A percentile compares a stretch with the other conserved stretches of the same genome.
Conservation (phyloP, 192 early-diverging fungal species). For the Geranomyces variabilis region DNA sequence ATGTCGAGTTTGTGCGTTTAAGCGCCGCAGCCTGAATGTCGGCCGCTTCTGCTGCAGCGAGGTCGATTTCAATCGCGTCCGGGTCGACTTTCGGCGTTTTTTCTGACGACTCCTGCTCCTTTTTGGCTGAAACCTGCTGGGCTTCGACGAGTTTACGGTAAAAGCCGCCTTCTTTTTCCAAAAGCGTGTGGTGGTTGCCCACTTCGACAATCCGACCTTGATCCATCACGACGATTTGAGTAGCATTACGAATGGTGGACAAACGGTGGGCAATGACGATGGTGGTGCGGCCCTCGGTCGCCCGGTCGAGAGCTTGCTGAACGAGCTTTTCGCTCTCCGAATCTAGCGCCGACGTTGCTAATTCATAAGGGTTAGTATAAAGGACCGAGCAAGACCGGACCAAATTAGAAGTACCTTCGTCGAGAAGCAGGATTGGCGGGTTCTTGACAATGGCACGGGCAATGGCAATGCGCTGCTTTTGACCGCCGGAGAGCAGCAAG, state of each 20-base stretch:
- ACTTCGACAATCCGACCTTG: slow-evolving; percentile 60
- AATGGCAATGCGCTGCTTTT: slow-evolving; percentile 97
- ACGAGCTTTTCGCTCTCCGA: slow-evolving; percentile 56
- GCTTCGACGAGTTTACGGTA: slow-evolving; percentile 71
- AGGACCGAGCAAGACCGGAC: no score
- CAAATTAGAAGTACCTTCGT: slow-evolving; percentile 82
- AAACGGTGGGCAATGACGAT: slow-evolving; percentile 88
- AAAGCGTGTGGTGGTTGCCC: slow-evolving; percentile 79
- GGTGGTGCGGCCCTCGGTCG: slow-evolving; percentile 72
- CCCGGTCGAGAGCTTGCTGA: slow-evolving; percentile 81
- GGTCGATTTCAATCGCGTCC: slow-evolving; percentile 27
- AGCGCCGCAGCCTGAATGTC: slow-evolving; percentile 19
- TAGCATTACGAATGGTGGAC: slow-evolving; percentile 78
- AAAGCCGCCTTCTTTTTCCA: slow-evolving; percentile 57
- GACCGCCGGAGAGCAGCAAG: slow-evolving; percentile 78
- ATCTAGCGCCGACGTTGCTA: slow-evolving; percentile 81
- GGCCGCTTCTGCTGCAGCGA: slow-evolving; percentile 47
- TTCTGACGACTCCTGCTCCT: slow-evolving; percentile 9
- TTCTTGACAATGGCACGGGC: slow-evolving; percentile 85
- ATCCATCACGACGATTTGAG: slow-evolving; percentile 82
- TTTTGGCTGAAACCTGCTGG: slow-evolving; percentile 58
- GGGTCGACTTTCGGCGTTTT: slow-evolving; percentile 19
- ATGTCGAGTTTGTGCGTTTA: slow-evolving; percentile 11
- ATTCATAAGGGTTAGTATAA: no score
- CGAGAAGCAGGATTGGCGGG: slow-evolving; percentile 80